phyloP scores from a whole-genome alignment of 1,284 basidiomycete species.

The Coriolopsis trogii region DNA sequence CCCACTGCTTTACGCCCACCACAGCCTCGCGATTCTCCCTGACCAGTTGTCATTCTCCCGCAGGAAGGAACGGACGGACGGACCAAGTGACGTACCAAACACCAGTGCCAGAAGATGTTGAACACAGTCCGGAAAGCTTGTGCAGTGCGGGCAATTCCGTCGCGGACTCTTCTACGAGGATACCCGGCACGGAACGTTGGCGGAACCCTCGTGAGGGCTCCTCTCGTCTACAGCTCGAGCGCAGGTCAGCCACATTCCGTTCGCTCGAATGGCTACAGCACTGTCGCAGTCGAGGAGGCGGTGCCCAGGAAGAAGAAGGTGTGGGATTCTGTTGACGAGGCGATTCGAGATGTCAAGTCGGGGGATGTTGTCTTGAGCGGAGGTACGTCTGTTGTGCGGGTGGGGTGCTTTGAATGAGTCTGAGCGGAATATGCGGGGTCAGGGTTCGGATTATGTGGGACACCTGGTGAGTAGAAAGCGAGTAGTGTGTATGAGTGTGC shows the following conservation, averaged over 20 bases:
- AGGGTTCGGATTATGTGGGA: constrained; percentile 80
- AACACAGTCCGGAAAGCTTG: constrained; percentile 18
- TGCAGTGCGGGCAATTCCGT: constrained; percentile 15
- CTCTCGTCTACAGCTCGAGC: constrained; percentile 6
- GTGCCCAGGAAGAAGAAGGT: constrained; percentile 49
- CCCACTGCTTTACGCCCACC: too few species aligned
- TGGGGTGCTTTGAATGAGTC: background rate
- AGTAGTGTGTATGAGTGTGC: background rate
- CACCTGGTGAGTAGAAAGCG: constrained; percentile 58
- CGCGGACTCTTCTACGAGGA: constrained; percentile 16
- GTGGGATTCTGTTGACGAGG: constrained; percentile 56
- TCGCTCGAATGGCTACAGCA: constrained; percentile 31
- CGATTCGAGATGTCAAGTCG: constrained; percentile 56
- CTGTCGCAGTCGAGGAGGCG: constrained; percentile 27
- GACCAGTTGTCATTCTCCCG: too few species aligned
- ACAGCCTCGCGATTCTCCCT: too few species aligned
- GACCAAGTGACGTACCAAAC: background rate
- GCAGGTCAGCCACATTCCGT: too few species aligned
- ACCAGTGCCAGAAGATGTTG: constrained; percentile 11
- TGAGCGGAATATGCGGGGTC: background rate
- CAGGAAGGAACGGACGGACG: background rate
- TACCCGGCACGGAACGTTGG: constrained; percentile 15
- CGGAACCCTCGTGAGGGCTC: constrained; percentile 17
- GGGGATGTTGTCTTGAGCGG: constrained; percentile 79
- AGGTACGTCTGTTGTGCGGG: constrained; percentile 51